phyloP scores from a whole-genome alignment of 768 basidiomycete genomes.

The Agrocybe chaxingu region DNA sequence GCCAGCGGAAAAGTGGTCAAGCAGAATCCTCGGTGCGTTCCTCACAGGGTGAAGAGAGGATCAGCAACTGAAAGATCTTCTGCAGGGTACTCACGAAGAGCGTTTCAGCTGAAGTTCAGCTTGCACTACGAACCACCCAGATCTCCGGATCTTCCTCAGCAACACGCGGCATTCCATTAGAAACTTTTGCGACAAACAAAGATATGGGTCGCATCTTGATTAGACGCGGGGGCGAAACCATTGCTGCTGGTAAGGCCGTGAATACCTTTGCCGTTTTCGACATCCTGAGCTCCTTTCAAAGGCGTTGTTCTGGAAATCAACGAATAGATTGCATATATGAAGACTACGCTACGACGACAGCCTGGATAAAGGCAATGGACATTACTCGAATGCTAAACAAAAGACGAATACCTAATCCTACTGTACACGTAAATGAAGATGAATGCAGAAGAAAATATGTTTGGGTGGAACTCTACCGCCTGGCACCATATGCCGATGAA shows the following conservation, averaged over 20 bases:
- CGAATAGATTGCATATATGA: slow-evolving; percentile 4
- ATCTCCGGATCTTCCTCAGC: slow-evolving; percentile 42
- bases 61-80: neutral
- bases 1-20: slow-evolving; percentile 70
- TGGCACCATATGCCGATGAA: too few species aligned
- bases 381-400: slow-evolving; percentile 9
- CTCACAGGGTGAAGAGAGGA: neutral
- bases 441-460: neutral
- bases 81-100: slow-evolving; percentile 82
- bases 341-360: neutral
- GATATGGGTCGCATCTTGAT: slow-evolving; percentile 94
- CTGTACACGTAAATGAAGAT: slow-evolving; percentile 8
- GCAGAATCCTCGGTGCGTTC: slow-evolving; percentile 72
- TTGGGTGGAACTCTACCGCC: too few species aligned
- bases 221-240: slow-evolving; percentile 87
- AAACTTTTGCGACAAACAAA: slow-evolving; percentile 85
- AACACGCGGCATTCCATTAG: slow-evolving; percentile 73
- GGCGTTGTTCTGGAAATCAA: slow-evolving; percentile 21
- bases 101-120: slow-evolving; percentile 80
- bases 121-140: slow-evolving; percentile 62
- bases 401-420: slow-evolving; percentile 7
- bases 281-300: neutral
- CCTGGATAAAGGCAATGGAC: slow-evolving; percentile 4
- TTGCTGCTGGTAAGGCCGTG: slow-evolving; percentile 70
- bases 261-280: neutral